These are phyloP conservation scores for Pseudogymnoascus sp. DNA, from an alignment of 2,329 filamentous ascomycete species.

Conservation along the genomic window DNA sequence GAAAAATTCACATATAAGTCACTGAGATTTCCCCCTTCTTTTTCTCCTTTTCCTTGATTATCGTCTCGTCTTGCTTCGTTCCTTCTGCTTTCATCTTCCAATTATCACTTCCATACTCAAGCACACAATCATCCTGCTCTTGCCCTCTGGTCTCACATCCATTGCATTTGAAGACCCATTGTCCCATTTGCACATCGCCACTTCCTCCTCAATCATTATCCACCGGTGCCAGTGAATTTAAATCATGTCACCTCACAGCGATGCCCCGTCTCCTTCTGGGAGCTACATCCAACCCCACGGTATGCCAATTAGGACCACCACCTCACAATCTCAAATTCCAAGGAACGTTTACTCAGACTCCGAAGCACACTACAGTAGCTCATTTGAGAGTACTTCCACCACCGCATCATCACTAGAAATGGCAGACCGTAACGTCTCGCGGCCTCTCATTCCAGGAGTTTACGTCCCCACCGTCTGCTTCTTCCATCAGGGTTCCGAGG, in stretches of 20 bases:
- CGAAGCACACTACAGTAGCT: conserved; percentile 21
- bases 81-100: neutral
- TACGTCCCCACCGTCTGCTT: conserved; percentile 71
- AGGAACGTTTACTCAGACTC: conserved; percentile 28
- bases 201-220: neutral
- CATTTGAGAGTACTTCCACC: conserved; percentile 31
- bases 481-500: conserved; percentile 57
- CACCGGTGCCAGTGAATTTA: neutral
- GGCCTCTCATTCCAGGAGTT: conserved; percentile 44
- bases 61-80: neutral
- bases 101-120: neutral
- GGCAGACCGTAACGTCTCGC: conserved; percentile 26
- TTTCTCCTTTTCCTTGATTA: neutral
- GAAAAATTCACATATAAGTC: conserved; percentile 6
- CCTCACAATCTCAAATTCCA: neutral
- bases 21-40: neutral
- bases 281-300: conserved; percentile 32
- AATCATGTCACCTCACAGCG: conserved; percentile 40
- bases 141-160: neutral
- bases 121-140: neutral
- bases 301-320: neutral
- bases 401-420: conserved; percentile 31
- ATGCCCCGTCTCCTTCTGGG: conserved; percentile 38
- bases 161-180: conserved; percentile 1
- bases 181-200: neutral